Conservation (phyloP, 148 eudicot genomes). For the Salicornia ramosissima region DNA sequence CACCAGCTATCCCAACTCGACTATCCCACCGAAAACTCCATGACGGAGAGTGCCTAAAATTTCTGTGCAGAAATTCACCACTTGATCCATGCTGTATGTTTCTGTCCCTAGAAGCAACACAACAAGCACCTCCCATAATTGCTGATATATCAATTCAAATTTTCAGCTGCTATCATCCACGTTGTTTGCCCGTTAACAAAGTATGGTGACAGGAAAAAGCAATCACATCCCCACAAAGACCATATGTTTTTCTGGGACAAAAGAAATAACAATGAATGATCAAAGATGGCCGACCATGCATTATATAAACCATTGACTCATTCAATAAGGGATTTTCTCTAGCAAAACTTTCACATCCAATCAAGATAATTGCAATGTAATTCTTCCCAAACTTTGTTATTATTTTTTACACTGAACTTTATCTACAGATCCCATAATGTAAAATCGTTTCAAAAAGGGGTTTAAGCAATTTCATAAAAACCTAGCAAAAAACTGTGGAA, state of each 20-base stretch:
- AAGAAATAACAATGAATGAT: not conserved
- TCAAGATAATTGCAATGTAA: not conserved
- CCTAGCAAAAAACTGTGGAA: not conserved
- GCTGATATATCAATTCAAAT: slow-evolving; percentile 27
- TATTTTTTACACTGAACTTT: not conserved
- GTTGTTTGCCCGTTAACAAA: not conserved
- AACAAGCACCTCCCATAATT: slow-evolving; percentile 92
- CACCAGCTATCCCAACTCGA: slow-evolving; percentile 86
- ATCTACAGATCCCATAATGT: not conserved
- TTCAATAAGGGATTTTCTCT: not conserved
- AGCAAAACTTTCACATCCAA: not conserved
- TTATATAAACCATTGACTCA: not conserved
- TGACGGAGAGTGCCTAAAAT: slow-evolving; percentile 70
- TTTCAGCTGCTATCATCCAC: slow-evolving; percentile 22
- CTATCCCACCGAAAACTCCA: slow-evolving; percentile 99
- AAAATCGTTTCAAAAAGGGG: not conserved
- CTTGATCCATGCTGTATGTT: slow-evolving; percentile 56
- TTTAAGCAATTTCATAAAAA: not conserved
- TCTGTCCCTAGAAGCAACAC: slow-evolving; percentile 85
- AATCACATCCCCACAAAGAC: not conserved
- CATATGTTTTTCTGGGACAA: slow-evolving; percentile 2
- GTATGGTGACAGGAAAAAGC: not conserved
- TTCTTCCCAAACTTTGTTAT: not conserved
- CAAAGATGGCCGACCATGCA: not conserved
- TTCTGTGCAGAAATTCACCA: slow-evolving; percentile 55